Conservation (phyloP, 805 yeast genomes). For the Lachancea kluyveri region DNA sequence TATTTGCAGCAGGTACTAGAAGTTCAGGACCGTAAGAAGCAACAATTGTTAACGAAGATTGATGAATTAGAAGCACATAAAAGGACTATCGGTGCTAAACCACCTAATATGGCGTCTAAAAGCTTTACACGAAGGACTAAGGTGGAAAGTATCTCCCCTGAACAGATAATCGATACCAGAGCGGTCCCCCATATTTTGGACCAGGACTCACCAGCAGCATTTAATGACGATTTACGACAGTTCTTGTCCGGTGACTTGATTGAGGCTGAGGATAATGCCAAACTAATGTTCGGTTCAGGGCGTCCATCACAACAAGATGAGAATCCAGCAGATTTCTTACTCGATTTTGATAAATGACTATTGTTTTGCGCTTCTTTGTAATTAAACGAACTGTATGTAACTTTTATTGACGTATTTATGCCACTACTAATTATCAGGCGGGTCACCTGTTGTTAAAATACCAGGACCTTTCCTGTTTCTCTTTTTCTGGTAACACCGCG, state of each 20-base stretch:
- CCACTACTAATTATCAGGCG: too few species aligned
- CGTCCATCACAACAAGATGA: slow-evolving; percentile 7
- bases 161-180: slow-evolving; percentile 25
- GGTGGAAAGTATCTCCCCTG: slow-evolving; percentile 14
- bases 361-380: background rate
- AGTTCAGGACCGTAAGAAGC: slow-evolving; percentile 46
- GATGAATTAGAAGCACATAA: slow-evolving; percentile 28
- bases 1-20: slow-evolving; percentile 57
- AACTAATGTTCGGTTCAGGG: slow-evolving; percentile 22
- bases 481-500: too few species aligned
- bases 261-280: slow-evolving; percentile 30
- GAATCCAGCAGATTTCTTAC: slow-evolving; percentile 25
- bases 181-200: slow-evolving; percentile 6
- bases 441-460: too few species aligned
- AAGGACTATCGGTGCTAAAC: too few species aligned
- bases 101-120: too few species aligned
- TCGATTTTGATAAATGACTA: slow-evolving; percentile 24
- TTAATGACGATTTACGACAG: slow-evolving; percentile 25
- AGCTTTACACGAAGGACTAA: too few species aligned
- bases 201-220: slow-evolving; percentile 5
- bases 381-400: background rate
- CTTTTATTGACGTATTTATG: too few species aligned
- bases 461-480: too few species aligned
- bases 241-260: slow-evolving; percentile 27
- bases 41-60: slow-evolving; percentile 36